Percentiles rank a stretch among this genome's conserved stretches.
Evolutionary conservation across 768 basidiomycete genomes (phyloP).

Genomic region (Candolleomyces eurysporus): DNA sequence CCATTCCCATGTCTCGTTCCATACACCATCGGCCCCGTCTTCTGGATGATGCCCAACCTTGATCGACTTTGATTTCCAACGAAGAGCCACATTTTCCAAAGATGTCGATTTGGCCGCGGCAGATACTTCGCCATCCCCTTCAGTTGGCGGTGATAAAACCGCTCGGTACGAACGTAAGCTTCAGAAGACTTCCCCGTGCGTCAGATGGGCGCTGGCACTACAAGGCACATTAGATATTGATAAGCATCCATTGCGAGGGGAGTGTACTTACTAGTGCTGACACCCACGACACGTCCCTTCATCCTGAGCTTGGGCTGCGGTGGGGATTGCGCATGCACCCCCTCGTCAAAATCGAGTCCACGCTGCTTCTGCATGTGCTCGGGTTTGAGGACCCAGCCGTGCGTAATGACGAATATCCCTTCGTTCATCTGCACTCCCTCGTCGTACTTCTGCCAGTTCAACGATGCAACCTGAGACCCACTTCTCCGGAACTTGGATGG

Average conservation of each 20-base stretch:
- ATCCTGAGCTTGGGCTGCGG: constrained; percentile 22
- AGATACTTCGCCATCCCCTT: constrained; percentile 3
- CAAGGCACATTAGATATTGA: neutral
- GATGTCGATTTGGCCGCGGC: neutral
- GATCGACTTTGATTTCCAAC: constrained; percentile 43
- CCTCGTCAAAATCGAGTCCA: neutral
- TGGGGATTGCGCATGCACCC: neutral
- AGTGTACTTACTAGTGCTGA: constrained; percentile 39
- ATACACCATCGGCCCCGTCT: constrained; percentile 37
- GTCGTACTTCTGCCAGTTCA: constrained; percentile 68
- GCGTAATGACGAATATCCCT: constrained; percentile 55
- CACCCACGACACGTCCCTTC: constrained; percentile 37
- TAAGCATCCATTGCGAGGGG: neutral
- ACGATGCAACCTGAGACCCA: constrained; percentile 54
- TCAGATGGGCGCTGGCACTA: constrained; percentile 47
- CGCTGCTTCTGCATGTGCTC: constrained; percentile 6
- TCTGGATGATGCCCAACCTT: constrained; percentile 31
- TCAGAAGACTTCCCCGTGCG: constrained; percentile 35
- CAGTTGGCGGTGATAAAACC: constrained; percentile 31
- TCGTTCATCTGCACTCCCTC: constrained; percentile 59
- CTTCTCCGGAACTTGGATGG: constrained; percentile 52
- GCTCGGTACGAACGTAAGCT: constrained; percentile 43
- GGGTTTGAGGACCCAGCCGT: constrained; percentile 57
- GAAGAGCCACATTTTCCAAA: constrained; percentile 23
- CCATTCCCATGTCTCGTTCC: constrained; percentile 48